These are phyloP conservation scores for Ploettnerulaceae sp. DNA, from an alignment of 2,329 filamentous ascomycete genomes.

Conservation along the genomic window DNA sequence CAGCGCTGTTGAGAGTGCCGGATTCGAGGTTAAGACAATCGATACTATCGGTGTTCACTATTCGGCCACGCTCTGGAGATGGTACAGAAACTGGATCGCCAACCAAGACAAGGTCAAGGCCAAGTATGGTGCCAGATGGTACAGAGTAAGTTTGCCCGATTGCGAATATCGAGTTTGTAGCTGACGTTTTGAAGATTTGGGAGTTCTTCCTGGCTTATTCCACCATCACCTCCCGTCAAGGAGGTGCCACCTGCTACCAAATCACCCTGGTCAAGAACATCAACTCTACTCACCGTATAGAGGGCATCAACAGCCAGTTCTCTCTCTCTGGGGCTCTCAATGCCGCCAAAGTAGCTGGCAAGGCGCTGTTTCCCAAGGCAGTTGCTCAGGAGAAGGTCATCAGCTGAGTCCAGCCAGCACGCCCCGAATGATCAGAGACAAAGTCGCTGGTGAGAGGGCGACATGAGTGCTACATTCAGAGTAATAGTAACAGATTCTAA, in stretches of 20 bases:
- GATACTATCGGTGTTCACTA: slow-evolving; percentile 97
- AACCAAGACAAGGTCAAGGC: slow-evolving; percentile 89
- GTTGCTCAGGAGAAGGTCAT: slow-evolving; percentile 8
- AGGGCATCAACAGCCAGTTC: slow-evolving; percentile 64
- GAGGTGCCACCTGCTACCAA: slow-evolving; percentile 72
- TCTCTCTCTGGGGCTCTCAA: slow-evolving; percentile 57
- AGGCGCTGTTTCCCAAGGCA: slow-evolving; percentile 23
- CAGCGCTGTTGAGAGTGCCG: slow-evolving; percentile 76
- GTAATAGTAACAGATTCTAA: too few species aligned
- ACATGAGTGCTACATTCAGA: too few species aligned
- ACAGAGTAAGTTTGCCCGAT: slow-evolving; percentile 60
- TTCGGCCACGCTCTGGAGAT: slow-evolving; percentile 92
- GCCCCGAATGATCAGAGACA: neutral
- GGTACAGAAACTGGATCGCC: slow-evolving; percentile 97
- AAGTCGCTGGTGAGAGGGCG: neutral
- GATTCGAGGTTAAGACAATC: slow-evolving; percentile 85
- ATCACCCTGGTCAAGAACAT: slow-evolving; percentile 77
- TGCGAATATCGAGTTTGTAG: slow-evolving; percentile 3
- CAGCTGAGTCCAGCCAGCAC: neutral
- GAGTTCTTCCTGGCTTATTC: slow-evolving; percentile 76
- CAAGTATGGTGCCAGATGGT: slow-evolving; percentile 96
- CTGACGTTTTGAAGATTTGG: slow-evolving; percentile 58
- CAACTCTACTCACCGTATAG: slow-evolving; percentile 73
- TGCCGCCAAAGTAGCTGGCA: slow-evolving; percentile 27
- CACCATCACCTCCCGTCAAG: slow-evolving; percentile 71